phyloP scores from a whole-genome alignment of 2,329 filamentous ascomycete species.

The Capronia epimyces region DNA sequence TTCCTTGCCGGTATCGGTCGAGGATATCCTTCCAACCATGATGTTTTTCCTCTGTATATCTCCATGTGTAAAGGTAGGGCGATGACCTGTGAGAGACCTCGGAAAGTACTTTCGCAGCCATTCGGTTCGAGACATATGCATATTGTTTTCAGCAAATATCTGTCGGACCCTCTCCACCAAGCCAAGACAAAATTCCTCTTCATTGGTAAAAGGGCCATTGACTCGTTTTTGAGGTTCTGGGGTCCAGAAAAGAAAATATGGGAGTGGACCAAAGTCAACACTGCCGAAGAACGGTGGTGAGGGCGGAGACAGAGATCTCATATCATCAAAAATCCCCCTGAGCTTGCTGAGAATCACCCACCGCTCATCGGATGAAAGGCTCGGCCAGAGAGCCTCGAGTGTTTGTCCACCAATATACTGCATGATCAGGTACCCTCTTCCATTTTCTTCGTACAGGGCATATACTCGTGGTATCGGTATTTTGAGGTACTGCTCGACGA shows the following conservation, averaged over 20 bases:
- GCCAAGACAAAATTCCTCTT: constrained; percentile 28
- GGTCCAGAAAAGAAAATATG: constrained; percentile 30
- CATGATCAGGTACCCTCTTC: constrained; percentile 32
- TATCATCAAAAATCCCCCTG: constrained; percentile 23
- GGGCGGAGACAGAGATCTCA: constrained; percentile 32
- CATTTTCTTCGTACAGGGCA: constrained; percentile 30
- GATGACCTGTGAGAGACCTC: constrained; percentile 26
- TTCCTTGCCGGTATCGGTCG: background rate
- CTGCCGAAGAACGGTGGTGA: constrained; percentile 29
- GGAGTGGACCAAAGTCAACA: constrained; percentile 24
- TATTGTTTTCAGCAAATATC: constrained; percentile 28
- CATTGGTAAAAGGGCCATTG: constrained; percentile 28
- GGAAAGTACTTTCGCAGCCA: constrained; percentile 30
- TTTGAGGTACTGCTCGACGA: constrained; percentile 28
- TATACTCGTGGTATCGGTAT: constrained; percentile 32
- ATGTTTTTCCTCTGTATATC: constrained; percentile 36
- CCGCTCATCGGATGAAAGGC: constrained; percentile 26
- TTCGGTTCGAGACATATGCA: constrained; percentile 23
- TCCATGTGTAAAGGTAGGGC: constrained; percentile 34
- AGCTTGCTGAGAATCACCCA: constrained; percentile 25
- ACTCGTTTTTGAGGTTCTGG: constrained; percentile 30
- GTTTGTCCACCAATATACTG: constrained; percentile 31
- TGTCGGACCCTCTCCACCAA: constrained; percentile 5
- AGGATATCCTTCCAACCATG: constrained; percentile 28
- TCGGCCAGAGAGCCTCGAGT: constrained; percentile 26